phyloP scores from a whole-genome alignment of 2,329 filamentous ascomycete genomes.

The Fusarium lateritium region DNA sequence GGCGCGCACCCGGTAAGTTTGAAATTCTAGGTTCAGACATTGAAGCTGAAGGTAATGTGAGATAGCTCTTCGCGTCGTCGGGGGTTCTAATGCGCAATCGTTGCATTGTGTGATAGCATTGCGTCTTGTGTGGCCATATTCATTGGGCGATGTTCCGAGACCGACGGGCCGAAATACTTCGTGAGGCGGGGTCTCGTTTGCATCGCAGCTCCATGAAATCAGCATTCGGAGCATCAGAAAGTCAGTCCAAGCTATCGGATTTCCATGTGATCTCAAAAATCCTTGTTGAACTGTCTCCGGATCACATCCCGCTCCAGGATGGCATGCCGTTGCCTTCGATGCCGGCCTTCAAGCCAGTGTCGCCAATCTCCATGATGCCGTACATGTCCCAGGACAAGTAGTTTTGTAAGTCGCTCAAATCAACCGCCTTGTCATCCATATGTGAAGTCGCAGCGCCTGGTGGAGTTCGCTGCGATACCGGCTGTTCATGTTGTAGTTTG shows the following conservation, averaged over 20 bases:
- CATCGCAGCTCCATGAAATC: constrained; percentile 4
- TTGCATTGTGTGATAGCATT: constrained; percentile 34
- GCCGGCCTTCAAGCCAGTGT: constrained; percentile 54
- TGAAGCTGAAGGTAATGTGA: neutral
- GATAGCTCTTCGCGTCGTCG: neutral
- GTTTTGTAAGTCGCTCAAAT: constrained; percentile 57
- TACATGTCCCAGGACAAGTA: constrained; percentile 60
- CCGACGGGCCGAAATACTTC: constrained; percentile 32
- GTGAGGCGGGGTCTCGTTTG: constrained; percentile 12
- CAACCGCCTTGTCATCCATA: constrained; percentile 56
- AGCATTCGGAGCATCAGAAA: neutral
- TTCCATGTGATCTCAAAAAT: neutral
- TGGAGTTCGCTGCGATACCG: constrained; percentile 48
- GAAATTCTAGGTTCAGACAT: neutral
- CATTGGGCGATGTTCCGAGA: constrained; percentile 39
- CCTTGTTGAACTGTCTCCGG: neutral
- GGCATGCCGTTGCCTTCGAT: constrained; percentile 54
- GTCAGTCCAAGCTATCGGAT: neutral
- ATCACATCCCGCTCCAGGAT: constrained; percentile 49
- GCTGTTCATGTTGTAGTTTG: constrained; percentile 57
- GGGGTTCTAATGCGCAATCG: constrained; percentile 1
- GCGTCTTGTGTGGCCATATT: constrained; percentile 9
- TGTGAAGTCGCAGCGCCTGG: constrained; percentile 40
- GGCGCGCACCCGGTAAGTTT: neutral
- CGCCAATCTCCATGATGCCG: constrained; percentile 59